A percentile compares a stretch with the other conserved stretches of the same genome.
Evolutionary conservation across 441 rosid genomes (phyloP).

Genomic region (Rhodomyrtus psidioides): DNA sequence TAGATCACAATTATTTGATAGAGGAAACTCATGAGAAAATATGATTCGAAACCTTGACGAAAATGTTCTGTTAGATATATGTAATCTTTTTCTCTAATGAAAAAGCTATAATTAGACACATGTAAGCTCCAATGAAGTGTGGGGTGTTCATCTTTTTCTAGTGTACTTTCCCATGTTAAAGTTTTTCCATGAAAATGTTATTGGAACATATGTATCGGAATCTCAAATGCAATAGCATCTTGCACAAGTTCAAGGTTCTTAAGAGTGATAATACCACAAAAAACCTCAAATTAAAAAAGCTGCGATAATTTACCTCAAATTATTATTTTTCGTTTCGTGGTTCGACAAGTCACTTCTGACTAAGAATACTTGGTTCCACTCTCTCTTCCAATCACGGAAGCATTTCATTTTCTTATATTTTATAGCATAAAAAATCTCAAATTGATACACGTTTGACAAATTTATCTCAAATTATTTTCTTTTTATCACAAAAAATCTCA

Average conservation of each 20-base stretch:
- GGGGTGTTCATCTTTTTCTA: fast-evolving
- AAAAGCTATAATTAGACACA: neutral
- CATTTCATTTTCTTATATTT: no score
- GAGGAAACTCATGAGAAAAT: fast-evolving
- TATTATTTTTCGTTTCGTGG: no score
- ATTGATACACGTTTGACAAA: no score
- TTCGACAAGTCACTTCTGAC: no score
- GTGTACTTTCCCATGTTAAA: neutral
- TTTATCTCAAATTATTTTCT: no score
- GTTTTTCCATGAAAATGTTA: neutral
- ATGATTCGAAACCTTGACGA: neutral
- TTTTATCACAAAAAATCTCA: no score
- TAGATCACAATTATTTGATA: neutral
- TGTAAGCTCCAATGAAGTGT: neutral
- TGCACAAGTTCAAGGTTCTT: neutral
- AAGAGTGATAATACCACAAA: no score
- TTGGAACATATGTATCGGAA: neutral
- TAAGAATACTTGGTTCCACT: no score
- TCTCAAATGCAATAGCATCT: neutral
- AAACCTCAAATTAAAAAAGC: no score
- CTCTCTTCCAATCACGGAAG: no score
- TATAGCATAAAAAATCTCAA: no score
- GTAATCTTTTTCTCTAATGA: neutral
- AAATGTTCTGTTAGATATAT: neutral
- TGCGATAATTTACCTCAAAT: no score